phyloP scores from a whole-genome alignment of 2,329 filamentous ascomycete species.

The Aspergillus transmontanensis region DNA sequence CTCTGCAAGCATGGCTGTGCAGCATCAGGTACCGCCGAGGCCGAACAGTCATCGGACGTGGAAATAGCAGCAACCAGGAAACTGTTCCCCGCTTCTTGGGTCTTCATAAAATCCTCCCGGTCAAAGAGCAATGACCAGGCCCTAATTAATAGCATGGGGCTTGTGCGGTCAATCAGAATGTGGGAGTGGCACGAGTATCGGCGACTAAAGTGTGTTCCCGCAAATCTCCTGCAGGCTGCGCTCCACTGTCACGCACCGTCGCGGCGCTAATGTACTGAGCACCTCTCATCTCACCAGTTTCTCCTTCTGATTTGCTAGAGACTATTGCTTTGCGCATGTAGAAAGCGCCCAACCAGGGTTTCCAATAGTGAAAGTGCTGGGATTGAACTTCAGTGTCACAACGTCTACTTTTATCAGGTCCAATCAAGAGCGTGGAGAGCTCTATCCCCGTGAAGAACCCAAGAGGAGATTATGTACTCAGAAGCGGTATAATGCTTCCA shows the following conservation, averaged over 20 bases:
- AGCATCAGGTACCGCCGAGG: conserved; percentile 4
- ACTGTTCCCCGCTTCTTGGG: conserved; percentile 9
- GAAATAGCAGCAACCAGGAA: conserved; percentile 1
- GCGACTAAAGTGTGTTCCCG: conserved; percentile 24
- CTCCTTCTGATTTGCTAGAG: conserved; percentile 13
- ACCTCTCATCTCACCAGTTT: conserved; percentile 11
- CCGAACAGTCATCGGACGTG: background rate
- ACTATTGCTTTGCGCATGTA: conserved; percentile 6
- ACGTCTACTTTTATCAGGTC: background rate
- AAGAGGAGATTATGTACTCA: conserved; percentile 10
- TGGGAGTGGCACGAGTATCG: conserved; percentile 13
- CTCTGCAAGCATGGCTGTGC: background rate
- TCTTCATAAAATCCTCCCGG: conserved; percentile 14
- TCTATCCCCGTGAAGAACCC: conserved; percentile 20
- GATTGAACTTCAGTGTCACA: background rate
- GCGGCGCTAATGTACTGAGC: conserved; percentile 16
- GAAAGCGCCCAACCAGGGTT: conserved; percentile 19
- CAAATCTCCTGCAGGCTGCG: conserved; percentile 22
- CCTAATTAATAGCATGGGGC: background rate
- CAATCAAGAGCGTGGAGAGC: conserved; percentile 14
- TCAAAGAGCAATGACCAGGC: conserved; percentile 3
- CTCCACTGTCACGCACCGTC: conserved; percentile 23
- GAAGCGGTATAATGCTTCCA: background rate
- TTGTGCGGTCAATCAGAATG: conserved; percentile 18
- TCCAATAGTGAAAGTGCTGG: conserved; percentile 4